Evolutionary conservation across 176 grass and related monocot genomes (phyloP), one percentile per base, ranked within the genome.

Genomic region (Phoenix dactylifera): DNA sequence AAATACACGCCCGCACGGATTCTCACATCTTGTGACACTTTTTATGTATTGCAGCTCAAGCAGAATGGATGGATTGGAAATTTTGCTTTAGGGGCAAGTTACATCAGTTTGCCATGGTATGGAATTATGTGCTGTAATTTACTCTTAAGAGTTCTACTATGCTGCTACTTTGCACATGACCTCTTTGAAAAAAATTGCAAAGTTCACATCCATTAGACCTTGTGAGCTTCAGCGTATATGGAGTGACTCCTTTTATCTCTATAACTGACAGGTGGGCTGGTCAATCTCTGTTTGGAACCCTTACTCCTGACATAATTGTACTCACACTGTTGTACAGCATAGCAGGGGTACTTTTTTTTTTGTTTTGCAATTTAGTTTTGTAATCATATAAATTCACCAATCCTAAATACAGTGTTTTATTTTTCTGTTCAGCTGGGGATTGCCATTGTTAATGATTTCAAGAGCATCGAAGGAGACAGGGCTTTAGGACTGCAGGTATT

Each of bases 51-150:
- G 73, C 75, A 89, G 86, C 86, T 89, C 64, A 72, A 48, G 22
- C 86, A 80, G 23, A 97, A 97, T 80, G 92, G 87, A 55, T 97
- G 92, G 92, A 88, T 97, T 64, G 92, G 92, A 48, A 97, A 97
- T 70, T 97, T 97, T 59, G 87, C 92, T 72, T 80, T 97, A 70
- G 92, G 92, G 52, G 81, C 87, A 14, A 97, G 92, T 62, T 97
- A 97, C 72, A 97, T 91, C 71, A 65, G 92, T 76, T 80, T 97
- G 69, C 92, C 87, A 60, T 97, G 92, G 92, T 91, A 91, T 23
- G 54, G 51, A 56, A 1, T 20, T 32, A 44, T 14, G 35, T 44
- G 9, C 35, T 44, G 35, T 44, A 44, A 44, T 44, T 44, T 12
- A 12, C 35, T 39, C 35, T 39, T 12, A 44, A 44, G 35, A 44